These are phyloP conservation scores for Periconia sp. DNA, from an alignment of 2,329 filamentous ascomycete species.

Conservation along the genomic window DNA sequence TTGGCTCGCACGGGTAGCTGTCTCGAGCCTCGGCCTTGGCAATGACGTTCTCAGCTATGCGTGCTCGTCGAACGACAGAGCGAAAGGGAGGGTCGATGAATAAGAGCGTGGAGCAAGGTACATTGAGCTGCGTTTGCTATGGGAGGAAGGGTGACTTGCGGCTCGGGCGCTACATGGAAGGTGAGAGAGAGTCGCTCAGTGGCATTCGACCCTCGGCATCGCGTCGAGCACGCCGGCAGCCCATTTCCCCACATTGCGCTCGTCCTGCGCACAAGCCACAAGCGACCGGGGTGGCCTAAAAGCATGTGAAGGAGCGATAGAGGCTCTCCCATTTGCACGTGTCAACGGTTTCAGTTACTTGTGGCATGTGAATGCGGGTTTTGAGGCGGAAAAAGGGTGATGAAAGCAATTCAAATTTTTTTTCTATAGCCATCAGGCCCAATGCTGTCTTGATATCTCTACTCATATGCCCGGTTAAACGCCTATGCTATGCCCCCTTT, in stretches of 20 bases:
- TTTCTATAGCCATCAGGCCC: too few relatives aligned
- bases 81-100: background rate
- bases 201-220: slow-evolving; percentile 42
- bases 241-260: slow-evolving; percentile 36
- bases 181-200: background rate
- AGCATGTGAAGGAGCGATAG: slow-evolving; percentile 42
- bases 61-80: background rate
- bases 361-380: too few relatives aligned
- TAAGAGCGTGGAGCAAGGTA: background rate
- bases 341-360: too few relatives aligned
- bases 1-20: too few relatives aligned
- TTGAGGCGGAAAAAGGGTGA: too few relatives aligned
- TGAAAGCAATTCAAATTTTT: too few relatives aligned
- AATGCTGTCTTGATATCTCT: background rate
- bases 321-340: slow-evolving; percentile 23
- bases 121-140: slow-evolving; percentile 17
- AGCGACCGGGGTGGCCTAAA: slow-evolving; percentile 20
- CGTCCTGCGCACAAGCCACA: slow-evolving; percentile 24
- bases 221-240: slow-evolving; percentile 39
- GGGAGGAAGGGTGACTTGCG: slow-evolving; percentile 14
- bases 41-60: slow-evolving; percentile 22
- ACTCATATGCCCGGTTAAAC: background rate
- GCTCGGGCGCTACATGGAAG: slow-evolving; percentile 20
- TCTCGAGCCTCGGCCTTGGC: slow-evolving; percentile 38
- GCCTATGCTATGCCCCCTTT: background rate